Evolutionary conservation across 2,329 filamentous ascomycete species (phyloP), one percentile per base, ranked within the genome.

Genomic region (Conoideocrella luteorostrata): DNA sequence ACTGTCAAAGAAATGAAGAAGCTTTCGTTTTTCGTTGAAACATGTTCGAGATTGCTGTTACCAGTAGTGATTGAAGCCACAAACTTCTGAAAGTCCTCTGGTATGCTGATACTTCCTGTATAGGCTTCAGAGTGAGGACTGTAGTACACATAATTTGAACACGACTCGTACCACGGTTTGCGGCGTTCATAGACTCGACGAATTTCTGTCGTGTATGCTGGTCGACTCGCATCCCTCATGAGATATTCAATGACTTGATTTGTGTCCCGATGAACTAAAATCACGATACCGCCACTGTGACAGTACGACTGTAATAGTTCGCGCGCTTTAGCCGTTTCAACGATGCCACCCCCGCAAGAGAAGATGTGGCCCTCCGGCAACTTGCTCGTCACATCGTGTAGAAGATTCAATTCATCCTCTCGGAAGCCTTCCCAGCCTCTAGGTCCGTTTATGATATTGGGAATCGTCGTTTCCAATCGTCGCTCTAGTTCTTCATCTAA

Each of bases 1-100:
- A 93, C 71, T 1, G 93, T 97, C 38, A 98, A 69, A 7, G 90
- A 90, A 18, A 97, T 86, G 56, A 98, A 98, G 71, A 95, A 97
- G 17, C 87, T 93, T 39, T 87, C 79, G 52, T 80, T 78, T 63
- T 82, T 84, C 57, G 47, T 44, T 24, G 51, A 45, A n/a, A 66
- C 50, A 5, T 50, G 47, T n/a, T 56, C 51, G 10, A 65, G 79
- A 68, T 29, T 83, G 71, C 22, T 77, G 52, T 47, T 66, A 59
- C 50, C 52, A 36, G 58, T 54, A n/a, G 58, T 61, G 17, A 73
- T 57, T 10, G 60, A 61, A 7, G 64, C 60, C n/a, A 67, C 61
- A 35, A 71, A 67, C 20, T 57, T 59, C 13, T 46, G 43, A 40
- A 68, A 66, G 47, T 68, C 64, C 10, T 50, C 50, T 2, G 64